A percentile compares a stretch with the other conserved stretches of the same genome.
phyloP scores from a whole-genome alignment of 441 rosid genomes.

The Bocquillonia castaneifolia region DNA sequence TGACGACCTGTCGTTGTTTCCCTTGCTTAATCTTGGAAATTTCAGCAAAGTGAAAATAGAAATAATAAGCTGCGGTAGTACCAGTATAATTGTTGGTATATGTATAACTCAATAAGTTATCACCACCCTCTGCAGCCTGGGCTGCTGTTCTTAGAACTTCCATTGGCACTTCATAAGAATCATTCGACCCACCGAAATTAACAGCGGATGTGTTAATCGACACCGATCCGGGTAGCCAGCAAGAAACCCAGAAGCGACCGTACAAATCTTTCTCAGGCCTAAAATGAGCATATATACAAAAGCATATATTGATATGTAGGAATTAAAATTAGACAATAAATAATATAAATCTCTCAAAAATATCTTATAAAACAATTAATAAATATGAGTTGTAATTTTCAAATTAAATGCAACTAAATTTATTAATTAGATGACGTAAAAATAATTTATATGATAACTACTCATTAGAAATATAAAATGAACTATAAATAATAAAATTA shows the following conservation, averaged over 20 bases:
- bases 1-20: constrained; percentile 3
- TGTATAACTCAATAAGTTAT: not conserved
- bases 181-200: not conserved
- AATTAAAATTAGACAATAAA: too few relatives aligned
- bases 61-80: not conserved
- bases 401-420: too few relatives aligned
- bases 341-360: too few relatives aligned
- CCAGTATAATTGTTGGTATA: not conserved
- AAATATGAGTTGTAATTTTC: too few relatives aligned
- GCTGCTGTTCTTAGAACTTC: not conserved
- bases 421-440: too few relatives aligned
- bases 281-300: too few relatives aligned
- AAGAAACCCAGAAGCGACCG: not conserved
- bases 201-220: not conserved
- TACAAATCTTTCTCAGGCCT: not conserved
- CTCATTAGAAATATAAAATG: too few relatives aligned
- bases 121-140: not conserved
- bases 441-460: too few relatives aligned
- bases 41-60: constrained; percentile 27
- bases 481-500: too few relatives aligned
- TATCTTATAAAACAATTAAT: too few relatives aligned
- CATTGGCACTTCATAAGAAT: not conserved
- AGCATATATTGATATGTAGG: too few relatives aligned
- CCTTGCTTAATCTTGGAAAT: not conserved
- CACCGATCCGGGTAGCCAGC: not conserved